A percentile compares a stretch with the other conserved stretches of the same genome.
These are phyloP conservation scores for Apiotrichum sp. DNA, from an alignment of 1,284 basidiomycete genomes.

Conservation along the genomic window DNA sequence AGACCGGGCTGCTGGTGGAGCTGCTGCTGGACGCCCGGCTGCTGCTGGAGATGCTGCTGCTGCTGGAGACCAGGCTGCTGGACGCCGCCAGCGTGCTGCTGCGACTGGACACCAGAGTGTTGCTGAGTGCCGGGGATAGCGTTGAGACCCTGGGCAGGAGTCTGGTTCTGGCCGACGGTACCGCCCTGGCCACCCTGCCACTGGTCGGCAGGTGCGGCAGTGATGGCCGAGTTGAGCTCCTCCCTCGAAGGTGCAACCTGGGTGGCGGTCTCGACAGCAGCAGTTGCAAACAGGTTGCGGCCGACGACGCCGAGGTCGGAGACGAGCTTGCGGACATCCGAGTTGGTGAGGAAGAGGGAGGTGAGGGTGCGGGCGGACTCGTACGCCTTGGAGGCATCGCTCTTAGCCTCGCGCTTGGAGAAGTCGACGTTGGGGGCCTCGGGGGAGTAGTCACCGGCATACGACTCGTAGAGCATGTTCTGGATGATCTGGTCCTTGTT, in stretches of 20 bases:
- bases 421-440: slow-evolving; percentile 49
- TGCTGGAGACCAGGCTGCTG: neutral
- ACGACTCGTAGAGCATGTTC: slow-evolving; percentile 62
- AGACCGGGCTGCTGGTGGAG: slow-evolving; percentile 26
- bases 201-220: slow-evolving; percentile 56
- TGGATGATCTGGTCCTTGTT: slow-evolving; percentile 86
- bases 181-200: slow-evolving; percentile 29
- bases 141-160: slow-evolving; percentile 42
- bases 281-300: slow-evolving; percentile 75
- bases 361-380: slow-evolving; percentile 79
- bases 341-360: slow-evolving; percentile 78
- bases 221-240: slow-evolving; percentile 47
- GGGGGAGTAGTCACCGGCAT: slow-evolving; percentile 4
- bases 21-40: slow-evolving; percentile 4
- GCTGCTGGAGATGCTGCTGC: neutral
- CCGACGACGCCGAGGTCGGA: slow-evolving; percentile 75
- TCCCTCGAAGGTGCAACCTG: slow-evolving; percentile 63
- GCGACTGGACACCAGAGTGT: neutral
- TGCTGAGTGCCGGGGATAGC: slow-evolving; percentile 17
- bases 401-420: slow-evolving; percentile 50
- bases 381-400: slow-evolving; percentile 62
- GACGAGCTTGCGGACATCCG: slow-evolving; percentile 81
- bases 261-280: slow-evolving; percentile 68
- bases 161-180: slow-evolving; percentile 37
- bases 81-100: slow-evolving; percentile 8